These are phyloP conservation scores for Penicillium ochrochloron DNA, from an alignment of 495 filamentous ascomycete genomes.

Conservation along the genomic window DNA sequence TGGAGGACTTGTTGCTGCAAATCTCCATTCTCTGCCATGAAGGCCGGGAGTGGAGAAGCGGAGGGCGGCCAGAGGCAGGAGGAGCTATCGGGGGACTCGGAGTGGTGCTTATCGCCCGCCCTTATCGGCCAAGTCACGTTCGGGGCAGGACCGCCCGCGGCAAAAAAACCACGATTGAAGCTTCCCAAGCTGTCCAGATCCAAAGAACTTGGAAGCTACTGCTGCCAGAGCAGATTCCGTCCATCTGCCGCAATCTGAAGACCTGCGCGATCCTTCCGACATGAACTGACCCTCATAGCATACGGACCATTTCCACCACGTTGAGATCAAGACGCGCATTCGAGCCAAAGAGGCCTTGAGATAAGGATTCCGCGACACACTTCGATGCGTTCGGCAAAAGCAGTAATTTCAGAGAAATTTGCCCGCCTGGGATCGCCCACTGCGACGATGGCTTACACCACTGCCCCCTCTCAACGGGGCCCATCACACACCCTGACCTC, in stretches of 20 bases:
- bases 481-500: constrained; percentile 67
- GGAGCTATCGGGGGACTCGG: no score
- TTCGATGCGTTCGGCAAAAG: constrained; percentile 47
- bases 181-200: background rate
- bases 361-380: background rate
- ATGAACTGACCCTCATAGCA: constrained; percentile 19
- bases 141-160: constrained; percentile 17
- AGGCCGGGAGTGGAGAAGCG: constrained; percentile 1
- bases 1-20: constrained; percentile 49
- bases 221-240: background rate
- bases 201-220: background rate
- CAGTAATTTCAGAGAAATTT: constrained; percentile 42
- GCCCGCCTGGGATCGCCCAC: constrained; percentile 25
- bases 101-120: background rate
- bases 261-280: background rate
- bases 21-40: constrained; percentile 48
- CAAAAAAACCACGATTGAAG: constrained; percentile 13
- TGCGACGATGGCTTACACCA: constrained; percentile 35
- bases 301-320: background rate
- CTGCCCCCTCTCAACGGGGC: constrained; percentile 20
- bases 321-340: background rate
- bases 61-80: background rate
- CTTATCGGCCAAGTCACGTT: constrained; percentile 13
- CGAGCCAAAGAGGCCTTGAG: background rate
- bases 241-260: background rate